Base-by-base conservation (phyloP, 2,329 filamentous ascomycete genomes). In the Alternaria alternata region DNA sequence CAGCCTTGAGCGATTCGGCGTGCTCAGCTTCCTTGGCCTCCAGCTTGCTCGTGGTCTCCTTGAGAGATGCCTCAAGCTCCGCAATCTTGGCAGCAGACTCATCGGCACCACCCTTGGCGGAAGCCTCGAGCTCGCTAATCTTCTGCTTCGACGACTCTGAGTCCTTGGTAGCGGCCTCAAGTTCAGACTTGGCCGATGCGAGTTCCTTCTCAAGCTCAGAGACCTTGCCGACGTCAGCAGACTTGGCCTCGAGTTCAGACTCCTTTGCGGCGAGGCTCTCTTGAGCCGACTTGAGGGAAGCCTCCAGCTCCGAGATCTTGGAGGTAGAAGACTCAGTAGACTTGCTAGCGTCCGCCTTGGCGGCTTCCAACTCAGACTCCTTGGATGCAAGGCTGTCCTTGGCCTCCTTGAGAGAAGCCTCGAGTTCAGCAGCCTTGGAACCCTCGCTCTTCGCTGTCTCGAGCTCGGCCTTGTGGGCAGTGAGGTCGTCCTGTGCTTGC, bases 181-280 rank as follows among this genome's bases (percentile, higher is more conserved):
- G 62, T 3, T 63, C 62, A n/a, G 66, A 41, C 42, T 67, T 65
- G 4, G 67, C 62, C 5, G 66, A 46, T 16, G 64, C 57, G 56
- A 51, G 69, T 62, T 14, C 55, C 6, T 49, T 41, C 39, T 73
- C 70, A 5, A 73, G 62, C 56, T 70, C 32, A 57, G 54, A 11
- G n/a, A 63, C 55, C 57, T 71, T 69, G 44, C 59, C 60, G 11
- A 61, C 63, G 30, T 75, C 69, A 11, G 57, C 57, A 14, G 57
- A 60, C 53, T 60, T 57, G 53, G 57, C 32, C 46, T 67, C 54
- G 9, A 73, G 49, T 36, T 73, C 72, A n/a, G 67, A 39, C 28
- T 71, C 65, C 51, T 73, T 71, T 2, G 67, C 65, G 26, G 63
- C 57, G 11, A 74, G 61, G 28, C 62, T 65, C 6, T 72, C 69